Conservation (phyloP, 169 alveolate species). For the Plasmodium cynomolgi region DNA sequence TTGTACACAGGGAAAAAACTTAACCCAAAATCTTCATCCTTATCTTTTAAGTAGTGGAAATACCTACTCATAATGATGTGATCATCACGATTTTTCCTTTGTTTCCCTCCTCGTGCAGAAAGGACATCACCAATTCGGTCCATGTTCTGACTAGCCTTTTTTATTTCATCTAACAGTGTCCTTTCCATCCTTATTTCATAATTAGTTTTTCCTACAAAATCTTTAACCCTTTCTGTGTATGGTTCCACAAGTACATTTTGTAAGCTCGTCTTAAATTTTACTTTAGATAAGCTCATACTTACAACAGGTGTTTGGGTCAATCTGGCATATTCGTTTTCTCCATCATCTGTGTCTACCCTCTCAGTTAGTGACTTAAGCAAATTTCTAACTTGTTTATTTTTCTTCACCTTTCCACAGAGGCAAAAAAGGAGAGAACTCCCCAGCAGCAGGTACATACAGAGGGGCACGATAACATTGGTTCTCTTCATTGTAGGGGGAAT, state of each 20-base stretch:
- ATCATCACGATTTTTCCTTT: neutral
- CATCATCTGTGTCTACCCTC: constrained; percentile 54
- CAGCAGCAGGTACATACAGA: neutral
- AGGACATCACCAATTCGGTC: constrained; percentile 1
- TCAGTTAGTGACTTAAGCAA: constrained; percentile 39
- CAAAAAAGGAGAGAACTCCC: neutral
- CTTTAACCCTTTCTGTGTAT: constrained; percentile 66
- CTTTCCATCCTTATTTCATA: constrained; percentile 47
- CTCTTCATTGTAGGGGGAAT: neutral
- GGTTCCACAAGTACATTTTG: constrained; percentile 55
- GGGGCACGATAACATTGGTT: neutral
- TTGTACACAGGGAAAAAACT: constrained; percentile 64
- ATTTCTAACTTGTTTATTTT: constrained; percentile 32
- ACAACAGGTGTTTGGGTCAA: constrained; percentile 65
- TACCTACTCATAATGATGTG: constrained; percentile 6
- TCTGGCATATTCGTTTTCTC: constrained; percentile 67
- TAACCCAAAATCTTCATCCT: constrained; percentile 26
- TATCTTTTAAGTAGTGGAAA: constrained; percentile 37
- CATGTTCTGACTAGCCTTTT: constrained; percentile 29
- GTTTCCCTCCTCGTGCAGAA: constrained; percentile 1
- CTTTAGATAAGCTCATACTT: constrained; percentile 37
- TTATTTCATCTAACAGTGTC: constrained; percentile 47
- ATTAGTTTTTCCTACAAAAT: constrained; percentile 12
- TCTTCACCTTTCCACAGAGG: constrained; percentile 12
- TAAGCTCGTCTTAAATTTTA: constrained; percentile 34